These are phyloP conservation scores for Mortierella sp. DNA, from an alignment of 371 early-diverging fungal genomes.

Conservation along the genomic window DNA sequence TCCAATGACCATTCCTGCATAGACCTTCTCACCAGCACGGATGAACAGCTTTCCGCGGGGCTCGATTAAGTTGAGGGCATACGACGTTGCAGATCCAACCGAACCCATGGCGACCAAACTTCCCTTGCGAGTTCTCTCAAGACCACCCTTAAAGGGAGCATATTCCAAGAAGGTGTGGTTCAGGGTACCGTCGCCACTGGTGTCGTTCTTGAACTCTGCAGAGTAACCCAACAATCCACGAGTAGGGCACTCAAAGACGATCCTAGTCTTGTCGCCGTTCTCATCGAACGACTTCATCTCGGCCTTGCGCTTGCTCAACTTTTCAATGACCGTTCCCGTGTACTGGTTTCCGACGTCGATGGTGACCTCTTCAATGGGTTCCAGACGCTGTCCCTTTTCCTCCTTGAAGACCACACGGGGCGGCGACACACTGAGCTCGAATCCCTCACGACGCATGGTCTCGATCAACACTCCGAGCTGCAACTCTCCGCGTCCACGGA, in stretches of 20 bases:
- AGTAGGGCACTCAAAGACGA: conserved; percentile 82
- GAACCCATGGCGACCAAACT: conserved; percentile 75
- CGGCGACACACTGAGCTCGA: conserved; percentile 84
- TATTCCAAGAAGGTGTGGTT: conserved; percentile 80
- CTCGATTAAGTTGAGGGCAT: conserved; percentile 79
- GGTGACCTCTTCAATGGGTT: conserved; percentile 86
- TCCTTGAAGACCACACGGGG: conserved; percentile 81
- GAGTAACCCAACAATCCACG: conserved; percentile 83
- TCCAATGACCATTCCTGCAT: conserved; percentile 87
- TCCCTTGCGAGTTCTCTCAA: conserved; percentile 80
- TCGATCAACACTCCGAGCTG: conserved; percentile 88
- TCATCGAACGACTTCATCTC: conserved; percentile 79
- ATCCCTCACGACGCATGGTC: conserved; percentile 90
- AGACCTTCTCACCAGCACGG: conserved; percentile 75
- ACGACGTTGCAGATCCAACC: conserved; percentile 75
- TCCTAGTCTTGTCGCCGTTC: conserved; percentile 74
- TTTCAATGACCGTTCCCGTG: conserved; percentile 82
- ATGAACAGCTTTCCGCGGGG: conserved; percentile 84
- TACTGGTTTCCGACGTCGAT: conserved; percentile 78
- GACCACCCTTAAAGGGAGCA: conserved; percentile 74
- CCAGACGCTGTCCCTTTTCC: conserved; percentile 65
- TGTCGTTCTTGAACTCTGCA: conserved; percentile 88
- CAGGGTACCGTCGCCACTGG: conserved; percentile 72
- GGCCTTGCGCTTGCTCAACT: conserved; percentile 82
- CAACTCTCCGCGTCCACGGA: conserved; percentile 86